phyloP scores from a whole-genome alignment of 106 monocot genomes.

The Dendrobium catenatum region DNA sequence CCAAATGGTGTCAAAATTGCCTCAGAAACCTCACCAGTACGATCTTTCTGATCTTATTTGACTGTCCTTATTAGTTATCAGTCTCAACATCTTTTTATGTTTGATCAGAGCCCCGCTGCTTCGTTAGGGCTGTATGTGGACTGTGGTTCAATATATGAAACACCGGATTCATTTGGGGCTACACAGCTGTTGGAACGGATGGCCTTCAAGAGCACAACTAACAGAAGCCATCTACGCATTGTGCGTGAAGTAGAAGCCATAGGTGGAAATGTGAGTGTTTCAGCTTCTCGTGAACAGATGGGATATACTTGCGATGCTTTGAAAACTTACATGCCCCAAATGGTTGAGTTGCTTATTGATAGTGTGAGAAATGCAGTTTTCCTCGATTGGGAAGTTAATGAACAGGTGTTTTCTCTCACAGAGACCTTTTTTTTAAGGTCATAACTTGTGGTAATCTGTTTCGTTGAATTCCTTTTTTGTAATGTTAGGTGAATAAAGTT shows the following conservation, averaged over 20 bases:
- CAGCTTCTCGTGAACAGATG: slow-evolving; percentile 88
- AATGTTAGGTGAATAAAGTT: slow-evolving; percentile 53
- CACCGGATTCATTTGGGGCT: slow-evolving; percentile 54
- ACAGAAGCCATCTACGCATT: slow-evolving; percentile 85
- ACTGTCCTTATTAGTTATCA: neutral
- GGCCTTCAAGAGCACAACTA: slow-evolving; percentile 84
- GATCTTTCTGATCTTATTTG: slow-evolving; percentile 9
- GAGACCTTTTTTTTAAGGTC: neutral
- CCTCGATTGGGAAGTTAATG: slow-evolving; percentile 90
- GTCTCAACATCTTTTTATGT: neutral
- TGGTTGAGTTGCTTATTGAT: slow-evolving; percentile 91
- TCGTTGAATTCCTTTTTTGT: neutral
- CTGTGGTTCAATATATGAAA: slow-evolving; percentile 85
- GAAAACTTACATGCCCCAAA: slow-evolving; percentile 71
- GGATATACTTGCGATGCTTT: slow-evolving; percentile 81
- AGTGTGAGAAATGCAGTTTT: slow-evolving; percentile 72
- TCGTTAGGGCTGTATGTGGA: slow-evolving; percentile 79
- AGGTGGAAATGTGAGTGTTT: slow-evolving; percentile 70
- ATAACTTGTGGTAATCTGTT: neutral
- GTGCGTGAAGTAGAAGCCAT: slow-evolving; percentile 88
- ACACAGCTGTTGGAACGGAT: slow-evolving; percentile 75
- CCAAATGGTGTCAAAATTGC: slow-evolving; percentile 83
- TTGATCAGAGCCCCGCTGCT: slow-evolving; percentile 53
- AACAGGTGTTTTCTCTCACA: slow-evolving; percentile 44
- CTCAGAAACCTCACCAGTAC: slow-evolving; percentile 71